Evolutionary conservation across 345 rosid species (phyloP), one percentile per base, ranked within the genome.

Genomic region (Moringa oleifera): DNA sequence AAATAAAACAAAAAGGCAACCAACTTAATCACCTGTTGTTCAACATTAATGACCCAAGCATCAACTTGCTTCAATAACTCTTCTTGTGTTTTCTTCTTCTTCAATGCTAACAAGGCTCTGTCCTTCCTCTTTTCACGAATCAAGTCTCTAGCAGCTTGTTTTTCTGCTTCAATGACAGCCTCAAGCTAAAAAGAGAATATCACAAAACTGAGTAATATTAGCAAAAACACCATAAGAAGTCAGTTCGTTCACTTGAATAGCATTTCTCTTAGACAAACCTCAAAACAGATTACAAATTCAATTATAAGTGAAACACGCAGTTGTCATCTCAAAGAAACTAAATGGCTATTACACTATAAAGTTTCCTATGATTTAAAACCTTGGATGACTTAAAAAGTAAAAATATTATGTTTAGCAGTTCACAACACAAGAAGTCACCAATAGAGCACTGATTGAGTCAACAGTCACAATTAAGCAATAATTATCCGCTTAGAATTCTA

Each of bases 41-140:
- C 97, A 1, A 94, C 97, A 77, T 94, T 94, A 67, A 90, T 81
- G 66, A 94, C 76, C 99, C 97, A 90, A 9, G 83, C 68, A 67
- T 94, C 97, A 12, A 90, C 96, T 78, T 94, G 96, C 77, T 90
- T 88, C 77, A 94, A 68, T 53, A 94, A 69, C 7, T 90, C 97
- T 73, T 94, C 97, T 61, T 94, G 99, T 1, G 97, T 59, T 60
- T 73, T 90, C 83, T 94, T 94, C 88, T 90, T 94, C 91, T 90
- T 94, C 79, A 94, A 61, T 2, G 96, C 97, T 57, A 90, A 71
- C 81, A 94, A 76, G 18, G 99, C 99, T 46, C 97, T 83, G 47
- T 90, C 96, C 68, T 82, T 94, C 62, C 85, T 81, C 83, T 85
- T 94, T 67, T 88, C 95, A 55, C 76, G 88, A 55, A 94, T 77